Percentiles rank a stretch among this genome's conserved stretches.
Evolutionary conservation across 2,329 filamentous ascomycete species (phyloP).

Genomic region (Westerdykella aurantiaca): DNA sequence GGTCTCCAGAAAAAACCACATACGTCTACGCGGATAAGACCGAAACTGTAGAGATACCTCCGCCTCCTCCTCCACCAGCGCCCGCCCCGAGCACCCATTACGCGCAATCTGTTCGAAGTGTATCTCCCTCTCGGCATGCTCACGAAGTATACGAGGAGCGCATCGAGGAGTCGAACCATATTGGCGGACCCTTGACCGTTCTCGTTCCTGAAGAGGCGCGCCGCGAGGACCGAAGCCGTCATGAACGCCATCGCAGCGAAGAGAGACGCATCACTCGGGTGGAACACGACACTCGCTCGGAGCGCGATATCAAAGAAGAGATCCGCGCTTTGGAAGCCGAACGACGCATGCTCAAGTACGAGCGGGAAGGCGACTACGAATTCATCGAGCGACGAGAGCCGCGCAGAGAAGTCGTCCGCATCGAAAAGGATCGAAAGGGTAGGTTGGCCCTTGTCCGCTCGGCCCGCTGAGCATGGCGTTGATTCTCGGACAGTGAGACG

Average conservation of each 20-base stretch:
- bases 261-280: conserved; percentile 15
- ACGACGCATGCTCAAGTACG: conserved; percentile 52
- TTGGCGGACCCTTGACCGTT: conserved; percentile 44
- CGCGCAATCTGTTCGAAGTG: conserved; percentile 28
- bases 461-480: conserved; percentile 47
- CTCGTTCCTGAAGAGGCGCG: conserved; percentile 45
- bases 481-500: conserved; percentile 34
- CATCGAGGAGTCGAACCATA: conserved; percentile 44
- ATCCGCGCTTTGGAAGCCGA: conserved; percentile 67
- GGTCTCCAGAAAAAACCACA: conserved; percentile 28
- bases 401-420: conserved; percentile 54
- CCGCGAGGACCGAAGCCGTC: conserved; percentile 2
- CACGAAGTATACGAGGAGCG: conserved; percentile 37
- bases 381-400: conserved; percentile 49
- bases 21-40: conserved; percentile 31
- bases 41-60: conserved; percentile 7
- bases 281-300: conserved; percentile 34
- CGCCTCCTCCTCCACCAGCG: conserved; percentile 14
- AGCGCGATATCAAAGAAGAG: conserved; percentile 65
- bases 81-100: conserved; percentile 20
- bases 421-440: conserved; percentile 93
- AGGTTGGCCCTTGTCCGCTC: conserved; percentile 83
- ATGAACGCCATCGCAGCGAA: conserved; percentile 5
- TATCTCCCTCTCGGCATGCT: conserved; percentile 29
- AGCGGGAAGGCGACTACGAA: conserved; percentile 50